Evolutionary conservation across 225 moss, liverwort and hornwort species (phyloP).

Genomic region (Lunularia cruciata): DNA sequence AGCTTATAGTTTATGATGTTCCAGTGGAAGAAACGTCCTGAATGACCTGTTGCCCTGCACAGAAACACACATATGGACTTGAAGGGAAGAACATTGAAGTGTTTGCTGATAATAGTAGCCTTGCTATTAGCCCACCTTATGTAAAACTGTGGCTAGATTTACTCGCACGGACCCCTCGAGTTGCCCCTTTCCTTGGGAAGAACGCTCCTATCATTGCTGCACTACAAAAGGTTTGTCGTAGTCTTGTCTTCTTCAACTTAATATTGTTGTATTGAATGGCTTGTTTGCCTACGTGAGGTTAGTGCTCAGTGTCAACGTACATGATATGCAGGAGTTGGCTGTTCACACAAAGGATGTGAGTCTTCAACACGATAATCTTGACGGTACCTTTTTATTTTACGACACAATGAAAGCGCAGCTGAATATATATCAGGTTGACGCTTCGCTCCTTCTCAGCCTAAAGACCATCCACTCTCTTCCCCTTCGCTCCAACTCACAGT

Average conservation of each 20-base stretch:
- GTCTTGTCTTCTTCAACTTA: too few relatives aligned
- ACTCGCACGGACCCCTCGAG: slow-evolving; percentile 77
- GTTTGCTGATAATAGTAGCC: slow-evolving; percentile 85
- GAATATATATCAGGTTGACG: slow-evolving; percentile 75
- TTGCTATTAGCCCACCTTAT: slow-evolving; percentile 68
- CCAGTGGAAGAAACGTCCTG: too few relatives aligned
- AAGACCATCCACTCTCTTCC: too few relatives aligned
- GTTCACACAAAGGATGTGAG: slow-evolving; percentile 77
- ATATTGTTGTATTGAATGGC: too few relatives aligned
- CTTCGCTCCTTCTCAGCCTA: neutral
- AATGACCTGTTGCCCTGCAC: slow-evolving; percentile 1
- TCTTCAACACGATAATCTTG: slow-evolving; percentile 75
- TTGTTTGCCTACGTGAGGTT: neutral
- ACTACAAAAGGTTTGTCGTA: slow-evolving; percentile 64
- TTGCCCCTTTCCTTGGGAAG: slow-evolving; percentile 81
- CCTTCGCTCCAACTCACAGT: too few relatives aligned
- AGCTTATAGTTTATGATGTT: neutral
- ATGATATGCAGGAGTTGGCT: slow-evolving; percentile 65
- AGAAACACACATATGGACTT: slow-evolving; percentile 83
- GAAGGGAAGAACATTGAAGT: slow-evolving; percentile 69
- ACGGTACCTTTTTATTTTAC: slow-evolving; percentile 94
- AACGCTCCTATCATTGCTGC: slow-evolving; percentile 73
- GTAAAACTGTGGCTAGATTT: slow-evolving; percentile 78
- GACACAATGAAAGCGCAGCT: slow-evolving; percentile 79
- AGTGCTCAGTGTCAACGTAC: neutral